A percentile compares a stretch with the other conserved stretches of the same genome.
phyloP scores from a whole-genome alignment of 1,284 basidiomycete genomes.

The Microbotryum scabiosae region DNA sequence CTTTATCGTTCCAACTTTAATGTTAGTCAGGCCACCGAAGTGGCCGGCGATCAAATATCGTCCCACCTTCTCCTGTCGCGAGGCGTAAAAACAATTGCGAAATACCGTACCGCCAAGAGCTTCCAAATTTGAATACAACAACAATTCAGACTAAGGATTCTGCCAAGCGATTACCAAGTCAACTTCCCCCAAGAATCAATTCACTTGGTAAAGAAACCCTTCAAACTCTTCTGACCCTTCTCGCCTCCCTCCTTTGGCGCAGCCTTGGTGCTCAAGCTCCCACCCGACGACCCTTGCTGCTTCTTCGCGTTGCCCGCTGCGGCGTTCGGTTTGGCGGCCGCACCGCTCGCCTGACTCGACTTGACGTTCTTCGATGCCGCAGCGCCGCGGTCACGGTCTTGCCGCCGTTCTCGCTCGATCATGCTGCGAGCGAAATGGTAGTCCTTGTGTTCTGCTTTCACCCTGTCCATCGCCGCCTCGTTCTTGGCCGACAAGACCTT shows the following conservation, averaged over 20 bases:
- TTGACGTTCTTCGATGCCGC: constrained; percentile 4
- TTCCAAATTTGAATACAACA: too few species aligned
- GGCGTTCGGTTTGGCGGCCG: background rate
- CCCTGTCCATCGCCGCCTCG: constrained; percentile 40
- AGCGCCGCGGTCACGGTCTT: background rate
- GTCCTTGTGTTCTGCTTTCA: constrained; percentile 69
- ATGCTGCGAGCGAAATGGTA: constrained; percentile 76
- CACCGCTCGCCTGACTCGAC: constrained; percentile 1
- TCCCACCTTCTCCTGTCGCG: too few species aligned
- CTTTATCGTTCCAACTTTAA: too few species aligned
- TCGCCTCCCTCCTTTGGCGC: background rate
- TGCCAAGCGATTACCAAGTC: too few species aligned
- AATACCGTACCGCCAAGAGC: too few species aligned
- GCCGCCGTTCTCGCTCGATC: constrained; percentile 40
- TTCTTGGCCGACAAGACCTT: background rate
- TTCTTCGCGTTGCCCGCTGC: background rate
- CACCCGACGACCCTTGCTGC: background rate
- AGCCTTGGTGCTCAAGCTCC: background rate
- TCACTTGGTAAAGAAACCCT: constrained; percentile 24
- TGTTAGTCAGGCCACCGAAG: too few species aligned
- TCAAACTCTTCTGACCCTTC: constrained; percentile 25
- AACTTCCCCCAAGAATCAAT: background rate
- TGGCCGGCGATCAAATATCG: too few species aligned
- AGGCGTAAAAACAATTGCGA: too few species aligned
- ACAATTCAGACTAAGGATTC: too few species aligned